Base-by-base conservation (phyloP, 805 yeast species). In the Teunomyces aglyptinius region DNA sequence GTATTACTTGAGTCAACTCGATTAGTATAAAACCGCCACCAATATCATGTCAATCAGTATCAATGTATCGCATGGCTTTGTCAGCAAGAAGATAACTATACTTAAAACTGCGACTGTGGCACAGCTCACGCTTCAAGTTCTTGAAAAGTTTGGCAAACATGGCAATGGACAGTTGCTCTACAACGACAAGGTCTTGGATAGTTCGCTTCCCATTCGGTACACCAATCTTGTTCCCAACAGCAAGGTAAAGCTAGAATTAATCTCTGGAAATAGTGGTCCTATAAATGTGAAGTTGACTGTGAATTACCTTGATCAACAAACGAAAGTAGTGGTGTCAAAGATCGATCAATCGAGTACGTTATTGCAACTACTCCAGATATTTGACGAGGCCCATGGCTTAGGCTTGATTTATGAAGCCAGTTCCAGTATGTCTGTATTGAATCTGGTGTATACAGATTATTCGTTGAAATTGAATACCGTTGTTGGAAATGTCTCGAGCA, bases 161-260 rank as follows among this genome's bases (percentile, higher is more conserved):
- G 39, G 45, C 16, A 49, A 45, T n/a, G 74, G 70, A 5, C 52
- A 53, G 13, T 50, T 71, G 38, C 28, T 35, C n/a, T 50, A 60
- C 49, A 61, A 65, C 38, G 58, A 60, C 46, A 68, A 67, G 45
- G 54, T 43, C 10, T 49, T 71, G 16, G 75, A 72, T 45, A 47
- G 54, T 3, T 48, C 67, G 13, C 55, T 66, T 20, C 68, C 74
- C 1, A 41, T 72, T 6, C 51, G 73, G 39, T 59, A 66, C 35
- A 60, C 71, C 12, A 60, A 54, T 24, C 52, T 72, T 19, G 49
- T 60, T 18, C 70, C 64, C 48, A 71, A 71, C 45, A 56, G 71
- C 31, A 70, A 64, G 47, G 48, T 72, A 22, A 49, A 45, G 13
- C 52, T 71, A 15, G 49, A 48, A 43, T 41, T 56, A 11, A 46